phyloP scores from a whole-genome alignment of 2,329 filamentous ascomycete species.

The Dendrostoma leiphaemia region DNA sequence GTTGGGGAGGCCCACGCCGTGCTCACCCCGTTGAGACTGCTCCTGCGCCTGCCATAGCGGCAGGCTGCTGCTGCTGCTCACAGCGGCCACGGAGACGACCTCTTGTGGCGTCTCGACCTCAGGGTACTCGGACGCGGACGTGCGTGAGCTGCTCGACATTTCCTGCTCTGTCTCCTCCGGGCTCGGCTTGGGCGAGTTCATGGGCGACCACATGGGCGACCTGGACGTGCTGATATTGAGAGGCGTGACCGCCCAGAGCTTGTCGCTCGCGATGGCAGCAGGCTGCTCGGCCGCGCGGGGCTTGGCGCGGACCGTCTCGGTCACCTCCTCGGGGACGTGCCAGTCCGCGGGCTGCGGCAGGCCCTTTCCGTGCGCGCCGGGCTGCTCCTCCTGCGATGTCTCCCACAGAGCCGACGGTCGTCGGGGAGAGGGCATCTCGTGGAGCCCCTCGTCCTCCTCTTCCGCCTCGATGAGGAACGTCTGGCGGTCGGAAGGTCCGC shows the following conservation, averaged over 20 bases:
- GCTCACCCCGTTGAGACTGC: constrained; percentile 4
- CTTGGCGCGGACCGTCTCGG: constrained; percentile 16
- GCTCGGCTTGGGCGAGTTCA: neutral
- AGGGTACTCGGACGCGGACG: neutral
- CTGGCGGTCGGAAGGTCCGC: constrained; percentile 23
- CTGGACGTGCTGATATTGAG: neutral
- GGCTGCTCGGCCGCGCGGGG: constrained; percentile 14
- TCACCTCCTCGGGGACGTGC: constrained; percentile 15
- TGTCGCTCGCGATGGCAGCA: constrained; percentile 13
- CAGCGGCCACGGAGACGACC: neutral
- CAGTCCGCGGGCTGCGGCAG: constrained; percentile 18
- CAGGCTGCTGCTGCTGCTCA: neutral
- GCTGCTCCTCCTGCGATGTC: neutral
- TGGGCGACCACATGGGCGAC: constrained; percentile 14
- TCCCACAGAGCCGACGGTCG: constrained; percentile 19
- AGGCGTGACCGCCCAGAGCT: constrained; percentile 22
- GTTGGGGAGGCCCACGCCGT: constrained; percentile 18
- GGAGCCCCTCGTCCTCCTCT: constrained; percentile 24
- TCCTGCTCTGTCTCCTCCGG: neutral
- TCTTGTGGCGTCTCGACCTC: neutral
- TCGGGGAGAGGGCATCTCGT: constrained; percentile 17
- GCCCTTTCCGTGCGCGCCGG: neutral
- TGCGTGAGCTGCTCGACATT: neutral
- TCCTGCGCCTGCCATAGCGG: constrained; percentile 11
- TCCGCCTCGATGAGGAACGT: constrained; percentile 32